Conservation (phyloP, 805 yeast species). For the Saturnispora galanensis region DNA sequence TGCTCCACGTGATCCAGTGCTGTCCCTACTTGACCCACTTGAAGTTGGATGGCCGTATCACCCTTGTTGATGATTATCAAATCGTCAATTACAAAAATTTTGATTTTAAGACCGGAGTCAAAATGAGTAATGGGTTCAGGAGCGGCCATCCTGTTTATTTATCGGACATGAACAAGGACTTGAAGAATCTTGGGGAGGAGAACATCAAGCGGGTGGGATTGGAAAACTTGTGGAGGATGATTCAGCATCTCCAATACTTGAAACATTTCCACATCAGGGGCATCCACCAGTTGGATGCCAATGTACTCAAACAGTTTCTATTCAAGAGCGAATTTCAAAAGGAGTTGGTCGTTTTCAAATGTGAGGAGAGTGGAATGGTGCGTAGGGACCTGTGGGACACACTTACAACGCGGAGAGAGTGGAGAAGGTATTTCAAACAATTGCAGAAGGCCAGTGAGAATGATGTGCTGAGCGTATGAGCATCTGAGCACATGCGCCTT, state of each 20-base stretch:
- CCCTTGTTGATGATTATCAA: too few relatives aligned
- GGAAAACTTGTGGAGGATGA: conserved; percentile 32
- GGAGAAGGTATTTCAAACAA: conserved; percentile 17
- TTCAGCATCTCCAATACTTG: conserved; percentile 15
- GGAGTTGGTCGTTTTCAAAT: conserved; percentile 26
- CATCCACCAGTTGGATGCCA: conserved; percentile 27
- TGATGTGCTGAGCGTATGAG: too few relatives aligned
- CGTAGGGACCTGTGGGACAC: conserved; percentile 38
- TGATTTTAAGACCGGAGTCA: conserved; percentile 21
- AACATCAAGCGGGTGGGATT: conserved; percentile 26
- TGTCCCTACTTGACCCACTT: too few relatives aligned
- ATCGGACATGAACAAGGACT: conserved; percentile 23
- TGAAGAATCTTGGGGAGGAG: conserved; percentile 21
- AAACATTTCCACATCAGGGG: conserved; percentile 22
- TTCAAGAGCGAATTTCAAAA: conserved; percentile 14
- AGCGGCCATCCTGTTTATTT: too few relatives aligned
- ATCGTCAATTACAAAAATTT: conserved; percentile 18
- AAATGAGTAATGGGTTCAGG: conserved; percentile 10
- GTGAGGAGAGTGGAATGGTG: conserved; percentile 41
- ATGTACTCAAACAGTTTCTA: conserved; percentile 15
- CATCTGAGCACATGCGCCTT: too few relatives aligned
- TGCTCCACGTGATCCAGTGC: too few relatives aligned
- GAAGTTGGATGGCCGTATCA: too few relatives aligned
- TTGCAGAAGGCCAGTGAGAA: too few relatives aligned
- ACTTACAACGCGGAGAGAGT: conserved; percentile 16